Evolutionary conservation across 129 eudicot species (phyloP).

Genomic region (Smallanthus sonchifolius): DNA sequence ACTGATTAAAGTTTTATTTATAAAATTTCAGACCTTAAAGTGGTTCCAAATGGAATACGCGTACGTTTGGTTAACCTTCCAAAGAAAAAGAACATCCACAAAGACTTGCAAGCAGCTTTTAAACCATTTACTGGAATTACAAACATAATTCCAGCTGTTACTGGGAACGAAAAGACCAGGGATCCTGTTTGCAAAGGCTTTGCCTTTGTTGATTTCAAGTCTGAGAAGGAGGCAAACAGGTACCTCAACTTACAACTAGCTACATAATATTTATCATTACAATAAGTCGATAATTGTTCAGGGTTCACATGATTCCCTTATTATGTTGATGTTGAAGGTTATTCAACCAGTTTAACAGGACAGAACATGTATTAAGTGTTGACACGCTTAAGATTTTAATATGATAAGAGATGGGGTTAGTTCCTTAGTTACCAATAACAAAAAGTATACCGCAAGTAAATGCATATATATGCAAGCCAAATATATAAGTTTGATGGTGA

Average conservation of each 20-base stretch:
- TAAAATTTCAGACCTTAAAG: constrained; percentile 39
- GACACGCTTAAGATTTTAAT: too few species aligned
- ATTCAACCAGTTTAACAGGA: not conserved
- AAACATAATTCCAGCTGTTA: constrained; percentile 65
- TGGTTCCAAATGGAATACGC: constrained; percentile 46
- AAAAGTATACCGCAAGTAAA: not conserved
- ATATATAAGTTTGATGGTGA: not conserved
- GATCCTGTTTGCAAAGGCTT: constrained; percentile 89
- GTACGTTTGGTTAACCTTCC: constrained; percentile 88
- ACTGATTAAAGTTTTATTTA: not conserved
- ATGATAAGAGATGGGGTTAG: not conserved
- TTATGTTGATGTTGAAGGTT: not conserved
- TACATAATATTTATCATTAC: not conserved
- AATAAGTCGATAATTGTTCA: not conserved
- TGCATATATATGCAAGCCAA: not conserved
- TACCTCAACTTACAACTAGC: constrained; percentile 18
- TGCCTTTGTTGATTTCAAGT: constrained; percentile 66
- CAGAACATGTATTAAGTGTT: not conserved
- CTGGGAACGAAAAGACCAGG: constrained; percentile 80
- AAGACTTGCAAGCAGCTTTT: constrained; percentile 68
- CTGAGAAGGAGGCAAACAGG: constrained; percentile 75
- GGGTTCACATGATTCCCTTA: not conserved
- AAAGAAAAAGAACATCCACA: constrained; percentile 78
- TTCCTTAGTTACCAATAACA: not conserved
- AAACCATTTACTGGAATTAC: constrained; percentile 68